Evolutionary conservation across 1,284 basidiomycete species (phyloP).

Genomic region (Fomes fomentarius): DNA sequence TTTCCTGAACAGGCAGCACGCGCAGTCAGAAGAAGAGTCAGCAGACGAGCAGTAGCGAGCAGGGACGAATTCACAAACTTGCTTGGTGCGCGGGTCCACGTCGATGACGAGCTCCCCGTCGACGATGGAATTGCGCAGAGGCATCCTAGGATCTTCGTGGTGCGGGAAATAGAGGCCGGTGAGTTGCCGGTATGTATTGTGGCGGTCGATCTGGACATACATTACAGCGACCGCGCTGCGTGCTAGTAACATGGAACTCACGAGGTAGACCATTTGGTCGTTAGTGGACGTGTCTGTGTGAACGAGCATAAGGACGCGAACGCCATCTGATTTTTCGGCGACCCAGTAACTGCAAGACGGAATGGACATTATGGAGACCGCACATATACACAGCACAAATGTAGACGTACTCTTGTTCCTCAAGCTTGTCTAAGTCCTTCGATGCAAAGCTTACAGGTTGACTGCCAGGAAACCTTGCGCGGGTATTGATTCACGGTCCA

Average conservation of each 20-base stretch:
- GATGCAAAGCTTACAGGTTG: slow-evolving; percentile 89
- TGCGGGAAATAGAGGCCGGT: slow-evolving; percentile 88
- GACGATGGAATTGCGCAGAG: slow-evolving; percentile 80
- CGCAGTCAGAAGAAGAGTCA: slow-evolving; percentile 9
- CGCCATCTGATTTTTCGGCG: slow-evolving; percentile 99
- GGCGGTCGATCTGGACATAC: slow-evolving; percentile 86
- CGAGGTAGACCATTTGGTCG: slow-evolving; percentile 82
- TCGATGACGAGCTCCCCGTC: slow-evolving; percentile 97
- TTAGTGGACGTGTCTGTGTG: slow-evolving; percentile 66
- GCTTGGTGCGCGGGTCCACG: slow-evolving; percentile 72
- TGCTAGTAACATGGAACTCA: slow-evolving; percentile 41
- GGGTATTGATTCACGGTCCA: not conserved
- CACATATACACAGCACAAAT: not conserved
- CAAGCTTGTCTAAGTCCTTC: slow-evolving; percentile 74
- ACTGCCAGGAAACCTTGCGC: slow-evolving; percentile 81
- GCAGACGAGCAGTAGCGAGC: not conserved
- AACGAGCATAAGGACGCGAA: slow-evolving; percentile 89
- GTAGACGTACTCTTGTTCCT: slow-evolving; percentile 76
- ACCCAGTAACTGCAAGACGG: slow-evolving; percentile 86
- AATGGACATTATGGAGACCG: slow-evolving; percentile 7
- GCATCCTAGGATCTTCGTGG: slow-evolving; percentile 67
- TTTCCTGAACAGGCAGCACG: slow-evolving; percentile 55
- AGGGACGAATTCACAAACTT: slow-evolving; percentile 45
- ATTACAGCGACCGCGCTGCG: not conserved
- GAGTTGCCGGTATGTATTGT: slow-evolving; percentile 84